Percentiles rank a stretch among this genome's conserved stretches.
Evolutionary conservation across 768 basidiomycete species (phyloP).

Genomic region (Mycena venus): DNA sequence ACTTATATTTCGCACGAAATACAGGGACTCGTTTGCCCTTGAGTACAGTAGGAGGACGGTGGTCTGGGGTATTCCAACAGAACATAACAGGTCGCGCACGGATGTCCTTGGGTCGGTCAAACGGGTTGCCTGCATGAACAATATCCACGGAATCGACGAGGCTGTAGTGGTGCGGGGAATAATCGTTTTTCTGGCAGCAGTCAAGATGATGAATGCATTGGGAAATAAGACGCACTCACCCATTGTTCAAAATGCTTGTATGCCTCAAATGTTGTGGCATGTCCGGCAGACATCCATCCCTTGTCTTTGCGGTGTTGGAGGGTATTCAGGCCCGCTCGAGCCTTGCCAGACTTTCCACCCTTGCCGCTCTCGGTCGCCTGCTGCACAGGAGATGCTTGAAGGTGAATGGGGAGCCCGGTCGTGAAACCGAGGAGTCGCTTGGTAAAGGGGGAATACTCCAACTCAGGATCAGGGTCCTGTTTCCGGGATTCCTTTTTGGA

Average conservation of each 20-base stretch:
- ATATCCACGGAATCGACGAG: neutral
- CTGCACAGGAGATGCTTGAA: neutral
- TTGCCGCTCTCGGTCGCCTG: neutral
- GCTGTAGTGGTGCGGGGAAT: constrained; percentile 2
- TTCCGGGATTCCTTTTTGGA: neutral
- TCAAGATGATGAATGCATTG: no score
- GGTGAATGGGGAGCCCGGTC: neutral
- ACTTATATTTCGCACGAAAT: constrained; percentile 3
- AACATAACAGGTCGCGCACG: constrained; percentile 10
- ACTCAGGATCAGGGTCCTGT: no score
- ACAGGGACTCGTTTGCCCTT: neutral
- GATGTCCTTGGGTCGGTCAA: constrained; percentile 21
- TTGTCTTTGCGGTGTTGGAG: neutral
- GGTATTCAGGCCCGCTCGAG: neutral
- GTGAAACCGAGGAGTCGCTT: neutral
- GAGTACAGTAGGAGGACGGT: neutral
- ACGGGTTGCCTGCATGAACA: constrained; percentile 7
- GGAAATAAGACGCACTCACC: no score
- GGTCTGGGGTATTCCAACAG: constrained; percentile 13
- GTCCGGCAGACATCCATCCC: neutral
- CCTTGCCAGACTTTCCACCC: neutral
- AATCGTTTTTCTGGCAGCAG: constrained; percentile 15
- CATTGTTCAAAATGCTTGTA: constrained; percentile 6
- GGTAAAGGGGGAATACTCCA: neutral
- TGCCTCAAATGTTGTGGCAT: neutral